phyloP scores from a whole-genome alignment of 1,284 basidiomycete genomes.

The Boletellus dicymbophilus region DNA sequence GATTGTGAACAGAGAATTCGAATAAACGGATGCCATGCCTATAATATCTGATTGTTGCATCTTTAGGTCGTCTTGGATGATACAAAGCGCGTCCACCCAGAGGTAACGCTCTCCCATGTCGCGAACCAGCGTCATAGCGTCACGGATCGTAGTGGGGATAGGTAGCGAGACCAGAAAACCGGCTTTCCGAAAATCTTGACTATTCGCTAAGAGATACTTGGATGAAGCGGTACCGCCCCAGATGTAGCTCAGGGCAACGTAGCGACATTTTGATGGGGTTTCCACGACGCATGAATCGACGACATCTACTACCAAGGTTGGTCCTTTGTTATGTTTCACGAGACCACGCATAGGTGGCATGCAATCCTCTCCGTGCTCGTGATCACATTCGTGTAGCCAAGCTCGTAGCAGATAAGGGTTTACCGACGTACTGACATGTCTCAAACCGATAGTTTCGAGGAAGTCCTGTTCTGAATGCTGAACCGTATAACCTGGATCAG shows the following conservation, averaged over 20 bases:
- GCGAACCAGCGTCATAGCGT: conserved; percentile 18
- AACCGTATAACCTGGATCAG: not conserved
- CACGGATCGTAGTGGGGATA: conserved; percentile 22
- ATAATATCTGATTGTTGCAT: conserved; percentile 19
- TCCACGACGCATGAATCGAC: conserved; percentile 14
- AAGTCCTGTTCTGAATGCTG: conserved; percentile 6
- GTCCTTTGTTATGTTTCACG: not conserved
- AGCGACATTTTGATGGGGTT: conserved; percentile 17
- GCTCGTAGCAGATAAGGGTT: conserved; percentile 10
- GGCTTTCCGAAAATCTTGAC: conserved; percentile 8
- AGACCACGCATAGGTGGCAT: not conserved
- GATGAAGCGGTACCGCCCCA: conserved; percentile 17
- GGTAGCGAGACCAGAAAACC: conserved; percentile 6
- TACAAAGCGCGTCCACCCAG: conserved; percentile 27
- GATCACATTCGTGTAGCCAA: conserved; percentile 22
- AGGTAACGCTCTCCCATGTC: conserved; percentile 25
- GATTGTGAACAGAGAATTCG: conserved; percentile 19
- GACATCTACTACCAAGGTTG: conserved; percentile 19
- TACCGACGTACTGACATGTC: conserved; percentile 6
- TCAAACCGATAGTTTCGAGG: conserved; percentile 14
- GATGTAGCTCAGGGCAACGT: conserved; percentile 23
- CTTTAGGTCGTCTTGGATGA: conserved; percentile 18
- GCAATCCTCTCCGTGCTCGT: conserved; percentile 9
- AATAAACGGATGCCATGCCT: conserved; percentile 24
- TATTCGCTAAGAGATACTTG: conserved; percentile 14